Evolutionary conservation across 1,284 basidiomycete genomes (phyloP).

Genomic region (Trametes hirsuta): DNA sequence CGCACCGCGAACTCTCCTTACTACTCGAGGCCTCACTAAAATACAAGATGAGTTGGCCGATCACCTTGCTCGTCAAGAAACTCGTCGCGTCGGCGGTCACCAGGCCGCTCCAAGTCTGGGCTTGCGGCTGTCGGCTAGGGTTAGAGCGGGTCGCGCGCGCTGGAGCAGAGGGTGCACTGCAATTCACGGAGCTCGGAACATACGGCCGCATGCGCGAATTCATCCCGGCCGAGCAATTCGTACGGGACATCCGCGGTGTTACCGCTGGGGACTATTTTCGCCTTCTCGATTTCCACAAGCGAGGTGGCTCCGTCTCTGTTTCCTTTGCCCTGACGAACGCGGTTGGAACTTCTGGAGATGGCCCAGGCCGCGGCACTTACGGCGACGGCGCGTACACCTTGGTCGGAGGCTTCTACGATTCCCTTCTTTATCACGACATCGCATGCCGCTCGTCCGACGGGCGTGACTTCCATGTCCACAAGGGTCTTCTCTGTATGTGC

Average conservation of each 20-base stretch:
- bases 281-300: slow-evolving; percentile 18
- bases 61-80: not conserved
- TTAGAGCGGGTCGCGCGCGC: not conserved
- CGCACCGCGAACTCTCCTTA: not conserved
- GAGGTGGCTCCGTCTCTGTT: not conserved
- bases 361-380: too few relatives aligned
- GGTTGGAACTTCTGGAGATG: too few relatives aligned
- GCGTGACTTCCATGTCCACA: slow-evolving; percentile 48
- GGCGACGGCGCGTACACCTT: not conserved
- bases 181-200: slow-evolving; percentile 3
- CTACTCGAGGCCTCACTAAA: not conserved
- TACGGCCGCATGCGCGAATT: slow-evolving; percentile 6
- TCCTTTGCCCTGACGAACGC: not conserved
- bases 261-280: slow-evolving; percentile 21
- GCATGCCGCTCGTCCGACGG: slow-evolving; percentile 51
- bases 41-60: not conserved
- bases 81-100: not conserved
- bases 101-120: slow-evolving; percentile 2
- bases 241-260: slow-evolving; percentile 13
- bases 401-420: slow-evolving; percentile 1
- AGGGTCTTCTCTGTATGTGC: slow-evolving; percentile 44
- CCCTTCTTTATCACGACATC: slow-evolving; percentile 35
- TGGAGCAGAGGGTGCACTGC: slow-evolving; percentile 4
- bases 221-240: slow-evolving; percentile 3
- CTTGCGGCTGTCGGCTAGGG: not conserved